Base-by-base conservation (phyloP, 257 asterid species). In the Penstemon newberryi region DNA sequence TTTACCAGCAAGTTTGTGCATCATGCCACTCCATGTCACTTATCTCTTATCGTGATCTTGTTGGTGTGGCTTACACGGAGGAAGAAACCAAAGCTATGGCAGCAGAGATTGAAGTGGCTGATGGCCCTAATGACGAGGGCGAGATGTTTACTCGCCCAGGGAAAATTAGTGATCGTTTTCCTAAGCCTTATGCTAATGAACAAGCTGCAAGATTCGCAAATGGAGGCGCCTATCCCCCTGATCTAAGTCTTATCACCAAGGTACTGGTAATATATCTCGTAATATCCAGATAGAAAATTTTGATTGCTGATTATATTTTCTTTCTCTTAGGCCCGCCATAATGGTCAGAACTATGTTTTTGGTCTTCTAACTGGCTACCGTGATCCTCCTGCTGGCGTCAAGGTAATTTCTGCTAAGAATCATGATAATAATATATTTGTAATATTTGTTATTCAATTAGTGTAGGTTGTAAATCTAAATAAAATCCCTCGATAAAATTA, bases 161-260 rank as follows among this genome's bases (percentile, higher is more conserved):
- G 57, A 89, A 81, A 80, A 79, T 83, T 75, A 89, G 88, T 66
- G 96, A 89, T 66, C 89, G 91, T 74, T 86, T 89, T 41, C 95
- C 91, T 39, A 77, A 85, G 79, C 96, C 96, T 67, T 89, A 89
- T 71, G 59, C 91, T 25, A 89, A 89, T 65, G 96, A 86, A 69
- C 82, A 86, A 67, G 94, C 96, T 60, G 95, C 96, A 55, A 83
- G 96, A 60, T 89, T 83, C 77, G 96, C 96, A 19, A 89, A 89
- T 75, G 95, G 96, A 77, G 96, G 96, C 59, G 94, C 95, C 59
- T 89, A 86, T 65, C 95, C 96, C 68, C 96, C 95, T 42, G 96
- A 89, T 80, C 74, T 89, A 65, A 89, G 95, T 80, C 90, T 89
- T 69, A 83, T 89, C 76, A 89, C 96, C 54, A 89, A 89, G 86